Conservation (phyloP, 225 moss, liverwort and hornwort species). For the Marchantia polymorpha region DNA sequence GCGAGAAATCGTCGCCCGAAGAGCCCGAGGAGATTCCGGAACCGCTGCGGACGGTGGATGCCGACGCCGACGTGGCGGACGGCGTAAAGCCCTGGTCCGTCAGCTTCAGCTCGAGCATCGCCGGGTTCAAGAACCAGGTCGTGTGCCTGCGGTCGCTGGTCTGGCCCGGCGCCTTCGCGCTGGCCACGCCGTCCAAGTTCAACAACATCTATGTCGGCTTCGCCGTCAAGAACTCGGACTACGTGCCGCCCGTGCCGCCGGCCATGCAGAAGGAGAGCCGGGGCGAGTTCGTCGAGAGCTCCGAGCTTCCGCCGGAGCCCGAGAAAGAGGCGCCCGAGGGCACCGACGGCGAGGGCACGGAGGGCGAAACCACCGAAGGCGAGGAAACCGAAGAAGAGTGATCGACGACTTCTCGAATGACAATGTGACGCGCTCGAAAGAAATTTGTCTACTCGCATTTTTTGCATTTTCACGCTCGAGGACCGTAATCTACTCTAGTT, state of each 20-base stretch:
- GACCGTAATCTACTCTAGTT: no score
- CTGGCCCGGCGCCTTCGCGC: conserved; percentile 77
- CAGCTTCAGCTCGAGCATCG: conserved; percentile 68
- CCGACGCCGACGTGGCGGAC: conserved; percentile 60
- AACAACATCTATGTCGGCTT: conserved; percentile 82
- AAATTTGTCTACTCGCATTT: no score
- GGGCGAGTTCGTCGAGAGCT: conserved; percentile 58
- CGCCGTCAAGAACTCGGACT: conserved; percentile 65
- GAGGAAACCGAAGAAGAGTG: conserved; percentile 17
- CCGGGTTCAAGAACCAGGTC: conserved; percentile 72
- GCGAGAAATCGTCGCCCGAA: conserved; percentile 32
- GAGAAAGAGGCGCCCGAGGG: conserved; percentile 41
- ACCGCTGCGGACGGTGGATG: conserved; percentile 45
- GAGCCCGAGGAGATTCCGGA: conserved; percentile 49
- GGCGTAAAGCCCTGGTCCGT: conserved; percentile 81
- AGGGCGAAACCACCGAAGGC: conserved; percentile 34
- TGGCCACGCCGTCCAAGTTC: conserved; percentile 64
- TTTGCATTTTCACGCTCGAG: no score
- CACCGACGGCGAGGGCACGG: conserved; percentile 50
- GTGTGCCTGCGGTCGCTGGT: conserved; percentile 67
- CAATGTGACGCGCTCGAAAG: no score
- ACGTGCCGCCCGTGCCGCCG: conserved; percentile 70
- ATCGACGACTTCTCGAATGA: no score
- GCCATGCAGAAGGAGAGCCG: conserved; percentile 61
- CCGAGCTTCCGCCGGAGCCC: conserved; percentile 63